phyloP scores from a whole-genome alignment of 1,139 yeast species.

The Saccharomyces pastorianus region DNA sequence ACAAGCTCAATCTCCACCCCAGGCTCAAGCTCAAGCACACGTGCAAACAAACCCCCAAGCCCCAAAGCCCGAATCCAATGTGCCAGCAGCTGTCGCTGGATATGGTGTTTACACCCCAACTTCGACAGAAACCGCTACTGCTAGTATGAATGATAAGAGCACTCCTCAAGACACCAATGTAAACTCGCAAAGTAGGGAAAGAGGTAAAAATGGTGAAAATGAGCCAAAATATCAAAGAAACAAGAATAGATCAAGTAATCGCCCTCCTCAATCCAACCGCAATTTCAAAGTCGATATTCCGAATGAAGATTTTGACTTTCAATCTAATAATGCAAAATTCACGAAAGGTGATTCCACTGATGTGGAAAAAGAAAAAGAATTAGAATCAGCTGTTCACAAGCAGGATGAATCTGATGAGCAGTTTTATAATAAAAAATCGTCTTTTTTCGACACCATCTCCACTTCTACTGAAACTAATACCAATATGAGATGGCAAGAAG shows the following conservation, averaged over 20 bases:
- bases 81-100: constrained; percentile 32
- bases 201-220: constrained; percentile 1
- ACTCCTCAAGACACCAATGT: background rate
- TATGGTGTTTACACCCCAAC: constrained; percentile 32
- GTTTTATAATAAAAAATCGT: constrained; percentile 59
- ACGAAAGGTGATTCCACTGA: constrained; percentile 29
- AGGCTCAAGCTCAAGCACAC: background rate
- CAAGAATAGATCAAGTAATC: background rate
- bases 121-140: constrained; percentile 1
- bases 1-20: background rate
- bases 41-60: background rate
- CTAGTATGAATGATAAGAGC: background rate
- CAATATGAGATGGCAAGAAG: constrained; percentile 55
- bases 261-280: constrained; percentile 5
- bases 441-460: constrained; percentile 76
- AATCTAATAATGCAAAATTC: constrained; percentile 57
- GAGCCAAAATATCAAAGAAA: constrained; percentile 4
- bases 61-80: constrained; percentile 10
- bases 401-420: constrained; percentile 18
- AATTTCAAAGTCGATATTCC: constrained; percentile 29
- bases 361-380: constrained; percentile 7
- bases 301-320: constrained; percentile 55
- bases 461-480: constrained; percentile 40
- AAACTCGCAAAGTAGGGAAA: background rate
- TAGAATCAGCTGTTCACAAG: constrained; percentile 4